Conservation (phyloP, 2,329 filamentous ascomycete species). For the Ophiosphaerella narmari region DNA sequence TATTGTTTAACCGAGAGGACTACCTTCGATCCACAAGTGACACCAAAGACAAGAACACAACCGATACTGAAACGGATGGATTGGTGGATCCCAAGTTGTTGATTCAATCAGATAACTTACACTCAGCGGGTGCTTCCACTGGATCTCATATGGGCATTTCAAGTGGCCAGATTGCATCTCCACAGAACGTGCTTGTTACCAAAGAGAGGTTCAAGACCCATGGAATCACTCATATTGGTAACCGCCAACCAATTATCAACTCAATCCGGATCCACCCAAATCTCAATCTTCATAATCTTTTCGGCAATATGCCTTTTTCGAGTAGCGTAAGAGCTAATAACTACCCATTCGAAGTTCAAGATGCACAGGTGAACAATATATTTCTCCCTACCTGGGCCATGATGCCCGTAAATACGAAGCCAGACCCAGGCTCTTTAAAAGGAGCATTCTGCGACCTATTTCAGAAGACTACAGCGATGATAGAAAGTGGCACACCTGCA, state of each 20-base stretch:
- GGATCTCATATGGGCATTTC: conserved; percentile 13
- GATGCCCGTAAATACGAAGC: conserved; percentile 25
- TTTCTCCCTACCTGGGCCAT: conserved; percentile 32
- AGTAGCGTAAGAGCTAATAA: conserved; percentile 14
- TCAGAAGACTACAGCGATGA: conserved; percentile 16
- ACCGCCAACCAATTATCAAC: conserved; percentile 25
- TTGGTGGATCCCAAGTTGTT: conserved; percentile 19
- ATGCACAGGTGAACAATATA: conserved; percentile 17
- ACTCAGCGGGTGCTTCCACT: not conserved
- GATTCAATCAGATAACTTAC: conserved; percentile 2
- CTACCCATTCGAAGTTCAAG: conserved; percentile 12
- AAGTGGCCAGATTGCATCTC: conserved; percentile 9
- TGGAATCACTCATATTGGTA: conserved; percentile 19
- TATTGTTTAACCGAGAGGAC: conserved; percentile 27
- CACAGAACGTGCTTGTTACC: conserved; percentile 9
- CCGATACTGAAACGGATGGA: conserved; percentile 5
- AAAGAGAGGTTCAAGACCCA: conserved; percentile 6
- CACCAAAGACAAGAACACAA: conserved; percentile 14
- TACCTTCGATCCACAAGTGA: conserved; percentile 18
- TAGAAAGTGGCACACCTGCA: conserved; percentile 12
- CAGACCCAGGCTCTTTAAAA: conserved; percentile 23
- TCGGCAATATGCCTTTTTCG: conserved; percentile 24
- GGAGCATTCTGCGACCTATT: conserved; percentile 14
- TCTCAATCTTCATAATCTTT: conserved; percentile 20
- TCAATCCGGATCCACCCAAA: conserved; percentile 29